phyloP scores from a whole-genome alignment of 169 alveolate species.

The Eimeria falciformis region DNA sequence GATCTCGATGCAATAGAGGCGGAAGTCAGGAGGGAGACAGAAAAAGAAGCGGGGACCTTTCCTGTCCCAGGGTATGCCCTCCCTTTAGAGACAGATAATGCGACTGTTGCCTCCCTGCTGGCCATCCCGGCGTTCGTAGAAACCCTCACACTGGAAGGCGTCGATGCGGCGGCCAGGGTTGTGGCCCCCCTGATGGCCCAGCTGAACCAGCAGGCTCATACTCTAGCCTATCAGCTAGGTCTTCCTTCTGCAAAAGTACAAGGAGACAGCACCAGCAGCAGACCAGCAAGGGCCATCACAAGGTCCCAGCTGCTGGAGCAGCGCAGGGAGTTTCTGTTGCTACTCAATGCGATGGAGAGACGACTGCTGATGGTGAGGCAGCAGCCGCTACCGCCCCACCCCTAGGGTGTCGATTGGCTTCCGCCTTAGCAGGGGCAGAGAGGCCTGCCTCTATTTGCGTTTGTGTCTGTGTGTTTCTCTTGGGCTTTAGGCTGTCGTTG shows the following conservation, averaged over 20 bases:
- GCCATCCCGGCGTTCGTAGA: constrained; percentile 7
- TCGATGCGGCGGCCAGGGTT: constrained; percentile 11
- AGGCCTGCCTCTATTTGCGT: no score
- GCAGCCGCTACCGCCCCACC: not conserved
- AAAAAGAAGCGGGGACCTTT: not conserved
- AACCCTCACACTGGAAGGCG: not conserved
- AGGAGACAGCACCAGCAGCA: constrained; percentile 18
- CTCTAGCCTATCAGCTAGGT: not conserved
- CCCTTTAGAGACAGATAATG: not conserved
- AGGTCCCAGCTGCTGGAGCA: constrained; percentile 43
- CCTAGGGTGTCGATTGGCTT: not conserved
- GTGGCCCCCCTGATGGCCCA: constrained; percentile 50
- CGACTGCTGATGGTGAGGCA: constrained; percentile 11
- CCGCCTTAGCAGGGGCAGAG: not conserved
- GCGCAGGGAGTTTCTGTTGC: constrained; percentile 10
- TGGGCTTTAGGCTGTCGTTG: not conserved
- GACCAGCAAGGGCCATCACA: not conserved
- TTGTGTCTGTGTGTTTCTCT: not conserved
- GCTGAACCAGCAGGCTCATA: constrained; percentile 17
- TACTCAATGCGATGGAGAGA: constrained; percentile 13
- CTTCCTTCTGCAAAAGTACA: not conserved
- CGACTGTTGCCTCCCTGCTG: constrained; percentile 5
- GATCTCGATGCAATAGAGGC: constrained; percentile 19
- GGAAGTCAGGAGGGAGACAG: not conserved
- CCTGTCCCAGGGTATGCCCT: no score